Base-by-base conservation (phyloP, 2,329 filamentous ascomycete genomes). In the Bipolaris victoriae region DNA sequence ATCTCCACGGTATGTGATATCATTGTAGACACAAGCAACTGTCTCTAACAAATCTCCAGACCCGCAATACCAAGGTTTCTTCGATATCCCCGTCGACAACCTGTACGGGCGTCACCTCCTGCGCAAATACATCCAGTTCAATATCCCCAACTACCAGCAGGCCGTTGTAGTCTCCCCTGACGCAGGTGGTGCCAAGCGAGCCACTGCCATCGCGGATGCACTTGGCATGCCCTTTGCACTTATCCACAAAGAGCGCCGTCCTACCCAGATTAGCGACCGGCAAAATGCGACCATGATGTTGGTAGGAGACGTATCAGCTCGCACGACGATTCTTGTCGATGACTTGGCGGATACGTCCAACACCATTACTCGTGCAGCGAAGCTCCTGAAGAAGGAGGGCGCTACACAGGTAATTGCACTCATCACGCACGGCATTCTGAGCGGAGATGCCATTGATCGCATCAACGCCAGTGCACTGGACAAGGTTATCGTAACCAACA, bases 41-140 rank as follows among this genome's bases (percentile, higher is more conserved):
- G n/a, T 15, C 11, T 40, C 64, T 70, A 29, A 68, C 53, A 44
- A 6, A 5, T 43, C 6, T 5, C 95, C 75, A 70, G 94, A 97
- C 76, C 90, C 92, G 40, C 92, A 99, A 78, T 98, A 98, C 73
- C 95, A 99, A 78, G 95, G 95, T 52, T 99, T 97, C 83, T 98
- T 99, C 74, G 94, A 99, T 73, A 97, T 98, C 57, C 95, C 95
- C 2, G 95, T 99, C 55, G 95, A 99, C 80, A 99, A 99, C 76
- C 84, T 99, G 16, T 98, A 98, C 79, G 94, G 89, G 55, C 88
- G 90, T 67, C 88, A 90, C 48, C 80, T 93, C 49, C 81, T 88
- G 55, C 85, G 86, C 72, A 86, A 84, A 68, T 88, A 88, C 75
- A 88, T 89, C 67, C 88, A 92, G 74, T 88, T 90, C 72, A 87